Percentiles rank a stretch among this genome's conserved stretches.
Conservation (phyloP, 2,329 filamentous ascomycete genomes). For the Curvularia sp. region DNA sequence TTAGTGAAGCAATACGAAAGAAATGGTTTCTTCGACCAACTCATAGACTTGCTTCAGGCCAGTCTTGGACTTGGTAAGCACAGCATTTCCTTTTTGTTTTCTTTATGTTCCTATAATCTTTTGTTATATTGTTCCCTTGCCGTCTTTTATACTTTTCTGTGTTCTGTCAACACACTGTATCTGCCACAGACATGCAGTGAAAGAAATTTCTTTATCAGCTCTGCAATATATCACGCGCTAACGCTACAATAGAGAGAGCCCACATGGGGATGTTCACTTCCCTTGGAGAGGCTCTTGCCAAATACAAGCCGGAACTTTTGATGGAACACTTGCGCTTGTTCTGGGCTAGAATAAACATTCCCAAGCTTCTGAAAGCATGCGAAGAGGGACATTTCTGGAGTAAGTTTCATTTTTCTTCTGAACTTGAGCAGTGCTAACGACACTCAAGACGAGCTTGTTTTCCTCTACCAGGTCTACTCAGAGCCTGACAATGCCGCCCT, state of each 20-base stretch:
- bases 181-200: no score
- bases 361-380: neutral
- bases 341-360: slow-evolving; percentile 31
- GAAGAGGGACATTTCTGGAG: slow-evolving; percentile 63
- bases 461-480: slow-evolving; percentile 95
- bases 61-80: slow-evolving; percentile 79
- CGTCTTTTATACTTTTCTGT: neutral
- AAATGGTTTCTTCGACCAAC: slow-evolving; percentile 97
- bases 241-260: neutral
- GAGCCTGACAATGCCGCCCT: slow-evolving; percentile 97
- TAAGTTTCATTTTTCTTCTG: neutral
- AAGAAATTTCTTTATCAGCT: no score
- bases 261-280: slow-evolving; percentile 99
- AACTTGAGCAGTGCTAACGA: slow-evolving; percentile 81
- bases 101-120: no score
- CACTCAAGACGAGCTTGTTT: slow-evolving; percentile 85
- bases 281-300: slow-evolving; percentile 84
- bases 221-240: neutral
- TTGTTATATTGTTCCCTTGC: neutral
- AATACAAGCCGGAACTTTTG: slow-evolving; percentile 90
- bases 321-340: slow-evolving; percentile 99
- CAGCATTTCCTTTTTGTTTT: neutral
- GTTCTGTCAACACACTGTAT: neutral
- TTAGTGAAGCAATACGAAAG: slow-evolving; percentile 96
- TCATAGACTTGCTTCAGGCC: slow-evolving; percentile 92